A percentile compares a stretch with the other conserved stretches of the same genome.
Conservation (phyloP, 805 yeast genomes). For the Schizosaccharomyces lindneri region DNA sequence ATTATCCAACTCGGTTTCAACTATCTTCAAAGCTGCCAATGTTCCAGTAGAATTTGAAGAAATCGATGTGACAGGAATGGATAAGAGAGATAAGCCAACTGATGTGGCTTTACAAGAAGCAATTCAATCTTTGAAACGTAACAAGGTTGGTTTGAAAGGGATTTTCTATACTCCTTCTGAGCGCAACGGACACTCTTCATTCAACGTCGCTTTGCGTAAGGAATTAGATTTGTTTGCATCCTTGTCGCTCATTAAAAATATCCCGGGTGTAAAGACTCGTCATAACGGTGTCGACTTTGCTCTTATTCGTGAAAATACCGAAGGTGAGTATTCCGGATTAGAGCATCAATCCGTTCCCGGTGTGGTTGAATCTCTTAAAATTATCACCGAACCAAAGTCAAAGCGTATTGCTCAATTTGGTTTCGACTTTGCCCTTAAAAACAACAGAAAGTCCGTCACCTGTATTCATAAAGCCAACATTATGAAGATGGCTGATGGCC, state of each 20-base stretch:
- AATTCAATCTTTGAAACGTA: constrained; percentile 73
- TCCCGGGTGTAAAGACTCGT: constrained; percentile 82
- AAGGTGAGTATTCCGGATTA: constrained; percentile 96
- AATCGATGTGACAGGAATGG: constrained; percentile 82
- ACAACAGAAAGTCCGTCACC: constrained; percentile 77
- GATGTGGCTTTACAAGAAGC: constrained; percentile 56
- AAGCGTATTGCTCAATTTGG: constrained; percentile 96
- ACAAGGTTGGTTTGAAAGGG: constrained; percentile 90
- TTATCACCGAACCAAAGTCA: constrained; percentile 78
- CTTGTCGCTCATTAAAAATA: constrained; percentile 87
- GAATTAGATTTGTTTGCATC: constrained; percentile 90
- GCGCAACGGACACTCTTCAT: constrained; percentile 79
- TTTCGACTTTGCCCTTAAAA: constrained; percentile 78
- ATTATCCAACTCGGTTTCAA: constrained; percentile 80
- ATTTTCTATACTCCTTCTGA: constrained; percentile 97
- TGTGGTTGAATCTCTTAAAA: constrained; percentile 80
- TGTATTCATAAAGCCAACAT: constrained; percentile 98
- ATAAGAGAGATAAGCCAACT: constrained; percentile 79
- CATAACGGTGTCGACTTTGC: constrained; percentile 79
- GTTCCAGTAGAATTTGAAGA: constrained; percentile 87
- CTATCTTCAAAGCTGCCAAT: constrained; percentile 76
- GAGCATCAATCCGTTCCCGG: constrained; percentile 97
- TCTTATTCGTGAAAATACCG: constrained; percentile 93
- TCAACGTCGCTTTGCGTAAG: constrained; percentile 92
- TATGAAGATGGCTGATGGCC: constrained; percentile 95